Evolutionary conservation across 345 rosid genomes (phyloP), one percentile per base, ranked within the genome.

Genomic region (Populus deltoides): DNA sequence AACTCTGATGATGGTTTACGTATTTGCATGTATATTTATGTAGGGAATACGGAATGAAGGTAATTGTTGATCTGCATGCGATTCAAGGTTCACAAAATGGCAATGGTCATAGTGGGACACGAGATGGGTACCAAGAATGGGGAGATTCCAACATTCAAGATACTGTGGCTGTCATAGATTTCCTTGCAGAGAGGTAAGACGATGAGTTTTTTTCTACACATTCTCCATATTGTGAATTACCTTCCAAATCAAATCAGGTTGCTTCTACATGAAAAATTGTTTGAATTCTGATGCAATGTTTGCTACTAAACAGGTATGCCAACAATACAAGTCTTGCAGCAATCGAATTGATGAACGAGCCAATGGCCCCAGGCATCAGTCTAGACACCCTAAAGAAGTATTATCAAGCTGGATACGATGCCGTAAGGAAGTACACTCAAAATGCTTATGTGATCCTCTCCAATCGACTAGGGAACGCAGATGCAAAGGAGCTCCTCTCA

Each of bases 101-200:
- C 0, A 63, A 73, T 22, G 66, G 25, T 1, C 89, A 85, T 62
- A 85, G 89, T 18, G 83, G n/a, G 1, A 1, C 86, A 18, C 78
- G 86, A 78, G 87, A 87, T 62, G 89, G 89, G 13, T 82, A 63
- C 74, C 77, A n/a, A 31, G 89, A 86, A 76, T 86, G 89, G 87
- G 87, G 75, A 18, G 85, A 81, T 31, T 78, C 81, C 6, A 35
- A 81, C 55, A 81, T 85, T 25, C 62, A 43, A 6, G 86, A 82
- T 15, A 84, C 89, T 25, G 80, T 78, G 0, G 62, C 78, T 25
- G 80, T 86, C 65, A 86, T 84, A 39, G 87, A 86, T 18, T 84
- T 84, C 73, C 84, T 86, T 65, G 86, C 87, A 1, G 36, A 36
- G 68, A 78, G 84, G 84, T 84, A 10, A 36, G 5, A 57, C 13